Percentiles rank a stretch among this genome's conserved stretches.
Conservation (phyloP, 352 stramenopile genomes). For the Globisporangium splendens region DNA sequence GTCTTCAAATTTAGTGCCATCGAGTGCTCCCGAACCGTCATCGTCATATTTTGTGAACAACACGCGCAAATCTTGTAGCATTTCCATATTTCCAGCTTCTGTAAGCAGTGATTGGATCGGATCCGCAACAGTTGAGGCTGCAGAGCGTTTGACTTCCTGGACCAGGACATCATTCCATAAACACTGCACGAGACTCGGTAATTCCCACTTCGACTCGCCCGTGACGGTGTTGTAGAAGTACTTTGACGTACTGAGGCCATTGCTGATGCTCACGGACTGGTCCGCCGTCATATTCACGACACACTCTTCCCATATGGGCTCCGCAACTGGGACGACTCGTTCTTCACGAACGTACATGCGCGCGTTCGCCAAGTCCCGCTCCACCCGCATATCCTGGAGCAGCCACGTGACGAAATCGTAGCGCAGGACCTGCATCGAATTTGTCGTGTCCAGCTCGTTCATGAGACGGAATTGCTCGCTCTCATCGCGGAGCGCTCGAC, state of each 20-base stretch:
- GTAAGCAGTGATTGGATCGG: slow-evolving; percentile 2
- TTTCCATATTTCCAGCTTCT: slow-evolving; percentile 19
- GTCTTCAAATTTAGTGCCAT: slow-evolving; percentile 51
- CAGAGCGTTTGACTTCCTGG: slow-evolving; percentile 17
- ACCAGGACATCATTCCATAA: slow-evolving; percentile 27
- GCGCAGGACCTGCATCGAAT: slow-evolving; percentile 51
- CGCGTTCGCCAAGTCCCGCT: slow-evolving; percentile 19
- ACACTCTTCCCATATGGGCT: slow-evolving; percentile 48
- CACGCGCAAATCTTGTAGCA: slow-evolving; percentile 39
- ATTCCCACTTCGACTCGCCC: slow-evolving; percentile 47
- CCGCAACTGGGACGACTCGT: slow-evolving; percentile 16
- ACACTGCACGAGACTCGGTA: slow-evolving; percentile 34
- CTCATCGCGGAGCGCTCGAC: slow-evolving; percentile 34
- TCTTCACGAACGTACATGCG: slow-evolving; percentile 8
- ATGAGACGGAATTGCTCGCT: slow-evolving; percentile 43
- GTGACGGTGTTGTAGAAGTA: slow-evolving; percentile 58
- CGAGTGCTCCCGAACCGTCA: slow-evolving; percentile 42
- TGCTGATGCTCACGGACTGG: slow-evolving; percentile 5
- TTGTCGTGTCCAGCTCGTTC: slow-evolving; percentile 53
- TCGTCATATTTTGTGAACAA: slow-evolving; percentile 63
- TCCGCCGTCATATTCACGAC: background rate
- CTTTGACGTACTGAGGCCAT: background rate
- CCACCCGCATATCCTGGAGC: slow-evolving; percentile 28
- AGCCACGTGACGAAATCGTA: slow-evolving; percentile 56
- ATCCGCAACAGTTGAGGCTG: background rate